Percentiles rank a stretch among this genome's conserved stretches.
These are phyloP conservation scores for Amphibolis antarctica DNA, from an alignment of 106 monocot genomes.

Conservation along the genomic window DNA sequence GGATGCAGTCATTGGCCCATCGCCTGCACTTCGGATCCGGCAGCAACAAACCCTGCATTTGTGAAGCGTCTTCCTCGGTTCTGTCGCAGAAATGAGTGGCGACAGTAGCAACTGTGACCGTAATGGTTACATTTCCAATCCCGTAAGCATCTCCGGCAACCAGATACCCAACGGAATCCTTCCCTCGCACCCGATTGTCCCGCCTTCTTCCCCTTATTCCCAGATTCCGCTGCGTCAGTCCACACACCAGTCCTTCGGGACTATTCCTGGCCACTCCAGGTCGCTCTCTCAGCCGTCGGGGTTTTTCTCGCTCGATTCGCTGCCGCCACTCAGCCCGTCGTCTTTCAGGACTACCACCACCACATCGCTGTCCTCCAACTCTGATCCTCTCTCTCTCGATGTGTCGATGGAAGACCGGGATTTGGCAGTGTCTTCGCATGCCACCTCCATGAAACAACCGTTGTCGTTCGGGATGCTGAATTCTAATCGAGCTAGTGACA, in stretches of 20 bases:
- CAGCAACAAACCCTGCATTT: too few relatives aligned
- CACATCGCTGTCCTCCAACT: conserved; percentile 7
- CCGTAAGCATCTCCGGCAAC: too few relatives aligned
- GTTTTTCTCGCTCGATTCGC: conserved; percentile 39
- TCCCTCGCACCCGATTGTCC: conserved; percentile 12
- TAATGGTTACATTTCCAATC: too few relatives aligned
- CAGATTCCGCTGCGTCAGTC: not conserved
- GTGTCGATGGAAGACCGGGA: conserved; percentile 37
- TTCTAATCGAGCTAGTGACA: not conserved
- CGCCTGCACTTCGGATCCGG: too few relatives aligned
- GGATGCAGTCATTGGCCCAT: too few relatives aligned
- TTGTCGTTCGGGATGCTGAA: conserved; percentile 12
- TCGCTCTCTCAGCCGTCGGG: conserved; percentile 55
- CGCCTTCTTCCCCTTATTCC: conserved; percentile 15
- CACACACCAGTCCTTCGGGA: conserved; percentile 3
- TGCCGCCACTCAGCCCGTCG: conserved; percentile 25
- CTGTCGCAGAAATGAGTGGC: too few relatives aligned
- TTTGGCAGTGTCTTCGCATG: not conserved
- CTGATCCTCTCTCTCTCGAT: conserved; percentile 26
- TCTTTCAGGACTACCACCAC: conserved; percentile 2
- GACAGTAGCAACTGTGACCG: too few relatives aligned
- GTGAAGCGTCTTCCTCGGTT: too few relatives aligned
- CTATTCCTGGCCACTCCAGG: conserved; percentile 24
- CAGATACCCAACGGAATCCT: conserved; percentile 10
- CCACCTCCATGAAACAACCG: not conserved